These are phyloP conservation scores for Obba rivulosa DNA, from an alignment of 768 basidiomycete species.

Conservation along the genomic window DNA sequence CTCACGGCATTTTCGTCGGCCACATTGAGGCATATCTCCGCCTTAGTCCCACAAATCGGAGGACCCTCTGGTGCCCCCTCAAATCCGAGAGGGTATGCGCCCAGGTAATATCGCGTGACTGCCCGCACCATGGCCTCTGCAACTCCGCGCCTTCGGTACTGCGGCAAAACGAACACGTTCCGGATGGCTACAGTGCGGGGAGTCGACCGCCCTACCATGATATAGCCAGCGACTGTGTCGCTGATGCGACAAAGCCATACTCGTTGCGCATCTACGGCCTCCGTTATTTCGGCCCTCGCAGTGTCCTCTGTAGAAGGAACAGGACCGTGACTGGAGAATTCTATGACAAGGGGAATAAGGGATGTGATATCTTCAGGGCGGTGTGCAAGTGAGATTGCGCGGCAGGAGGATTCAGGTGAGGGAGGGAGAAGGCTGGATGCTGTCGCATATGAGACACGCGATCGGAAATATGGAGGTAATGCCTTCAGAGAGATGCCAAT, in stretches of 20 bases:
- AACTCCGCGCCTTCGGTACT: neutral
- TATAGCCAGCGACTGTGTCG: neutral
- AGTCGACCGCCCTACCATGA: neutral
- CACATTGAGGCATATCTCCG: neutral
- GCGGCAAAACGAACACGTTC: neutral
- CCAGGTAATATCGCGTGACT: neutral
- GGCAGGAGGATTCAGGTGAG: neutral
- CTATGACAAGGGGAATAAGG: neutral
- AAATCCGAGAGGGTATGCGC: neutral
- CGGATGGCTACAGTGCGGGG: neutral
- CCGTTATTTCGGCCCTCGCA: neutral
- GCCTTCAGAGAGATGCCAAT: neutral
- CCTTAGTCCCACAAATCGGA: neutral
- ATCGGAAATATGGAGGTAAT: neutral
- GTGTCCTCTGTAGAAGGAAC: neutral
- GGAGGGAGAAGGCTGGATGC: neutral
- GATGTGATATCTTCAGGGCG: neutral
- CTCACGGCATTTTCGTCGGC: neutral
- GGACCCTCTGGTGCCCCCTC: neutral
- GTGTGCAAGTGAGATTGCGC: neutral
- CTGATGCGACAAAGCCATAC: neutral
- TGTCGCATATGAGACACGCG: neutral
- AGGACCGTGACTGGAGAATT: slow-evolving; percentile 1
- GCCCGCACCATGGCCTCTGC: neutral
- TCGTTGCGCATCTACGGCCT: neutral